Conservation (phyloP, 805 yeast genomes). For the Saturnispora saitoi region DNA sequence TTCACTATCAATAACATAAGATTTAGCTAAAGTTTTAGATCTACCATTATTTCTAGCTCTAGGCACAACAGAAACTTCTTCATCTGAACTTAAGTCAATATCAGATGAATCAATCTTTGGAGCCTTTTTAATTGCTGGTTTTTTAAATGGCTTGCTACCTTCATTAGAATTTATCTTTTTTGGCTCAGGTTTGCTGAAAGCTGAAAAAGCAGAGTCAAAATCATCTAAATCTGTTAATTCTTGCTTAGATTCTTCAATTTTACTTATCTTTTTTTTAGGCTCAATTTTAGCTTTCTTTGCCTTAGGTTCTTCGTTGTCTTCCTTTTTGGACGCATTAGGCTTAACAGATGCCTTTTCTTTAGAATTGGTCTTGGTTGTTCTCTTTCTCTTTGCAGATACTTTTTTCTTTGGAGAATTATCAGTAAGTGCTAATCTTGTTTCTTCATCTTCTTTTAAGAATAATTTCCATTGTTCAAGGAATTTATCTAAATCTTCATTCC, state of each 20-base stretch:
- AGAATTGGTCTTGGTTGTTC: slow-evolving; percentile 12
- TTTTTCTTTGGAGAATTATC: slow-evolving; percentile 37
- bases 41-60: slow-evolving; percentile 10
- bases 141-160: background rate
- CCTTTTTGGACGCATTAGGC: slow-evolving; percentile 15
- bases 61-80: slow-evolving; percentile 3
- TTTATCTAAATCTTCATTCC: slow-evolving; percentile 76
- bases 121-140: slow-evolving; percentile 1
- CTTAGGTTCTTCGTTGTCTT: slow-evolving; percentile 13
- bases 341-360: slow-evolving; percentile 45
- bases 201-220: slow-evolving; percentile 10
- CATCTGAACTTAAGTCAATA: slow-evolving; percentile 11
- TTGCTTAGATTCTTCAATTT: slow-evolving; percentile 6
- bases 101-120: slow-evolving; percentile 5
- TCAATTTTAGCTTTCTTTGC: slow-evolving; percentile 3
- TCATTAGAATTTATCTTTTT: background rate
- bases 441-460: slow-evolving; percentile 59
- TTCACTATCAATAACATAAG: slow-evolving; percentile 15
- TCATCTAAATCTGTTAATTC: slow-evolving; percentile 8
- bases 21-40: slow-evolving; percentile 9
- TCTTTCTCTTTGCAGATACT: slow-evolving; percentile 23
- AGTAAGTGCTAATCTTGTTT: slow-evolving; percentile 44
- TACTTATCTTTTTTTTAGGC: slow-evolving; percentile 15
- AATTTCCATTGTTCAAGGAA: slow-evolving; percentile 59
- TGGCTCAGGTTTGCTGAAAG: slow-evolving; percentile 1